A percentile compares a stretch with the other conserved stretches of the same genome.
These are phyloP conservation scores for Candida sanyaensis DNA, from an alignment of 1,139 yeast genomes.

Conservation along the genomic window DNA sequence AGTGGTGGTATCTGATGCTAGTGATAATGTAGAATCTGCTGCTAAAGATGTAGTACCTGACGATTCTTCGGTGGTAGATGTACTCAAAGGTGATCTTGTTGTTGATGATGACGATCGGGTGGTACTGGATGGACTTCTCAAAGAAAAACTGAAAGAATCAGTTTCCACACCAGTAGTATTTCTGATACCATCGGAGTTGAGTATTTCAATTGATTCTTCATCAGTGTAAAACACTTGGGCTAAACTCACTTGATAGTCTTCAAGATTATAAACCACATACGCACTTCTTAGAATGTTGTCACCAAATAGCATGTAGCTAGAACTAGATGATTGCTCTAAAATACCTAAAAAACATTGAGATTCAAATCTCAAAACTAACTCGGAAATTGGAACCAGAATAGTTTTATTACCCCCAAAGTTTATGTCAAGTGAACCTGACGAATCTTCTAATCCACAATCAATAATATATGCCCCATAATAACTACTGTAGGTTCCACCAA, in stretches of 20 bases:
- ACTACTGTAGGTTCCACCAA: slow-evolving; percentile 25
- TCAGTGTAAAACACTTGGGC: slow-evolving; percentile 57
- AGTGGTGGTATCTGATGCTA: neutral
- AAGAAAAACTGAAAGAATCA: neutral
- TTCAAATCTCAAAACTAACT: slow-evolving; percentile 22
- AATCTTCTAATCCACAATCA: slow-evolving; percentile 13
- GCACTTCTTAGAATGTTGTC: slow-evolving; percentile 74
- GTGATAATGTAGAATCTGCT: neutral
- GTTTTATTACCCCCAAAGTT: slow-evolving; percentile 37
- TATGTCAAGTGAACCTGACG: slow-evolving; percentile 22
- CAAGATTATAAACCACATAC: slow-evolving; percentile 78
- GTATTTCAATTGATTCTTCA: slow-evolving; percentile 5
- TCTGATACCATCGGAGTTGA: neutral
- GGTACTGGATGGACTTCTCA: neutral
- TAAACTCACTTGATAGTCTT: slow-evolving; percentile 59
- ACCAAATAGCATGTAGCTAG: slow-evolving; percentile 49
- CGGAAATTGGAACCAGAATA: slow-evolving; percentile 39
- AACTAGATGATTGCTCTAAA: slow-evolving; percentile 21
- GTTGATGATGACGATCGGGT: too few relatives aligned
- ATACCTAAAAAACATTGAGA: slow-evolving; percentile 33
- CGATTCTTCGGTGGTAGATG: too few relatives aligned
- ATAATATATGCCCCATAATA: slow-evolving; percentile 27
- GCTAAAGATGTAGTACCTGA: too few relatives aligned
- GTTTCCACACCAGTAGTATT: slow-evolving; percentile 2
- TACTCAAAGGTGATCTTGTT: too few relatives aligned